A percentile compares a stretch with the other conserved stretches of the same genome.
These are phyloP conservation scores for Penicillium longicatenatum DNA, from an alignment of 495 filamentous ascomycete genomes.

Conservation along the genomic window DNA sequence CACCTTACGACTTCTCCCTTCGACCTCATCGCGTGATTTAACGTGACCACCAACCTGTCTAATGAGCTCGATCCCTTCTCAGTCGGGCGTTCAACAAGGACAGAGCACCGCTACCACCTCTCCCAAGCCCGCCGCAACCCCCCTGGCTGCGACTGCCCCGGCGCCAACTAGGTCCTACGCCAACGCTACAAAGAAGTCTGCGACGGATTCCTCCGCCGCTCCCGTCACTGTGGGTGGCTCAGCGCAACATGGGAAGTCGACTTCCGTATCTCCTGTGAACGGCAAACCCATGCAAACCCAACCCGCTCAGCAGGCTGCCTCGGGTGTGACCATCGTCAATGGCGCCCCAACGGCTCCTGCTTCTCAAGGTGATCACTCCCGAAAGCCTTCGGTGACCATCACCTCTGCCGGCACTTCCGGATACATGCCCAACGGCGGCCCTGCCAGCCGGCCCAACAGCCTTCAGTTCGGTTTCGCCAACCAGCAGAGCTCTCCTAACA, in stretches of 20 bases:
- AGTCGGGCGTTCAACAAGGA: conserved; percentile 57
- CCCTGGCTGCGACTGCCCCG: conserved; percentile 58
- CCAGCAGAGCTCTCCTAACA: conserved; percentile 66
- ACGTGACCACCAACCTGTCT: conserved; percentile 43
- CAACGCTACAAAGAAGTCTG: conserved; percentile 79
- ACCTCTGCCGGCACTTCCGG: conserved; percentile 73
- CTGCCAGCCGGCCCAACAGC: conserved; percentile 60
- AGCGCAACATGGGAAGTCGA: conserved; percentile 81
- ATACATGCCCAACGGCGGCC: conserved; percentile 74
- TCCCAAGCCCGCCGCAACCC: conserved; percentile 51
- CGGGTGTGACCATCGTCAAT: conserved; percentile 70
- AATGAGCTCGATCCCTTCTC: conserved; percentile 54
- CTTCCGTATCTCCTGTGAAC: conserved; percentile 78
- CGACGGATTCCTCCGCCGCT: conserved; percentile 66
- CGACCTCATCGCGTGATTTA: conserved; percentile 27
- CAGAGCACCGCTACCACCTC: conserved; percentile 49
- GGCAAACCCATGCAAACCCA: conserved; percentile 67
- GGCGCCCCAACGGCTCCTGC: conserved; percentile 58
- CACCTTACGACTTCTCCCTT: conserved; percentile 11
- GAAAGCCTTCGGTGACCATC: conserved; percentile 87
- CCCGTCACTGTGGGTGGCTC: conserved; percentile 71
- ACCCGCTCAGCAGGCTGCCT: conserved; percentile 22
- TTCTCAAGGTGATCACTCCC: conserved; percentile 67
- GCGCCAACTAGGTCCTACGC: conserved; percentile 61
- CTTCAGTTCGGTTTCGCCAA: conserved; percentile 77